These are phyloP conservation scores for Calocybe gangraenosa DNA, from an alignment of 768 basidiomycete genomes.

Conservation along the genomic window DNA sequence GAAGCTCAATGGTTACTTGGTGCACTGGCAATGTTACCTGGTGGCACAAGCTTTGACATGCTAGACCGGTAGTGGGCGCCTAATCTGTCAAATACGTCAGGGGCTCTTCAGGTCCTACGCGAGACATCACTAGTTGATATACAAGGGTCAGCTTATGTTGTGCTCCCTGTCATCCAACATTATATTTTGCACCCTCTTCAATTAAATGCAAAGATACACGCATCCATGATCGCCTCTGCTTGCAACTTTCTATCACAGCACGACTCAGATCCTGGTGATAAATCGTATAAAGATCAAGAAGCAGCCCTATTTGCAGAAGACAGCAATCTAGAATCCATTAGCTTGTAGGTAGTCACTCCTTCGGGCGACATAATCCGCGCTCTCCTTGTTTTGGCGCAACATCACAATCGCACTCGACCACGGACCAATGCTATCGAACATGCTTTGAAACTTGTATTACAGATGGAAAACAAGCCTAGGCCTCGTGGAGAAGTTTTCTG, in stretches of 20 bases:
- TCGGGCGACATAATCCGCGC: constrained; percentile 11
- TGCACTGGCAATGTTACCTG: constrained; percentile 23
- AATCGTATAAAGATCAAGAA: constrained; percentile 5
- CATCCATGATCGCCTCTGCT: constrained; percentile 10
- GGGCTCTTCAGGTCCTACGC: constrained; percentile 7
- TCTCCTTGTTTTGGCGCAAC: constrained; percentile 13
- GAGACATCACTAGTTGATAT: constrained; percentile 4
- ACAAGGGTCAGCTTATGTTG: constrained; percentile 5
- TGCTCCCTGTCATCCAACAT: constrained; percentile 18
- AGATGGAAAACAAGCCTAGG: neutral
- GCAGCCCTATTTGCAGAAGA: neutral
- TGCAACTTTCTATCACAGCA: constrained; percentile 14
- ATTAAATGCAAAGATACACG: constrained; percentile 1
- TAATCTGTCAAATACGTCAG: neutral
- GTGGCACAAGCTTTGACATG: constrained; percentile 14
- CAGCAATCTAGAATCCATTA: constrained; percentile 4
- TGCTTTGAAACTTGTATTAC: neutral
- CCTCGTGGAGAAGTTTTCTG: neutral
- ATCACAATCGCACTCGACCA: constrained; percentile 17
- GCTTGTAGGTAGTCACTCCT: constrained; percentile 6
- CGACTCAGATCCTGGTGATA: constrained; percentile 8
- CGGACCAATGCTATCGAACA: constrained; percentile 12
- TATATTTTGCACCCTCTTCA: constrained; percentile 15
- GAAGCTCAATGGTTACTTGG: constrained; percentile 6
- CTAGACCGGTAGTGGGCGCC: constrained; percentile 12